These are phyloP conservation scores for Primulina tabacum DNA, from an alignment of 257 asterid genomes.

Conservation along the genomic window DNA sequence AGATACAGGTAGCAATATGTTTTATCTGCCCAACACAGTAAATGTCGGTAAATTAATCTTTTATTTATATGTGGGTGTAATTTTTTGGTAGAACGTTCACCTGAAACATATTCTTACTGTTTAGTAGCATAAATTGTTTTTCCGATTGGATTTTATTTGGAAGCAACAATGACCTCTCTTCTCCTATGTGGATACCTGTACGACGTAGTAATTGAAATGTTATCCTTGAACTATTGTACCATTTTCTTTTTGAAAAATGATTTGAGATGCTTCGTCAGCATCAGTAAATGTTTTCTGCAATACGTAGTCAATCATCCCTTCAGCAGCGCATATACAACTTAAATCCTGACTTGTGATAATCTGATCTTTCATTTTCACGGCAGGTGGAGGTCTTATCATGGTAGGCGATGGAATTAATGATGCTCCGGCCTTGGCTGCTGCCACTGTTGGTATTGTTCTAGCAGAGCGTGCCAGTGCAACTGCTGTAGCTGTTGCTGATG, in stretches of 20 bases:
- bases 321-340: background rate
- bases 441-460: slow-evolving; percentile 89
- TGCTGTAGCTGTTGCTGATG: slow-evolving; percentile 95
- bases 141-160: background rate
- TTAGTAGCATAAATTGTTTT: background rate
- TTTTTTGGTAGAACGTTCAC: background rate
- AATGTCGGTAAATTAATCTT: background rate
- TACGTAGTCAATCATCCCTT: background rate
- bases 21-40: slow-evolving; percentile 7
- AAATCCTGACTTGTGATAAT: background rate
- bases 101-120: background rate
- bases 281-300: background rate
- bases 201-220: too few relatives aligned
- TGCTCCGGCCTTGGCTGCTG: slow-evolving; percentile 99
- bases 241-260: too few relatives aligned
- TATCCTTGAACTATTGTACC: too few relatives aligned
- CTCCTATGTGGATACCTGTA: too few relatives aligned
- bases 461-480: slow-evolving; percentile 99
- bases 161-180: too few relatives aligned
- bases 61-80: background rate
- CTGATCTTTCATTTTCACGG: background rate
- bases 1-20: slow-evolving; percentile 61
- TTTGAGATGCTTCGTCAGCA: too few relatives aligned
- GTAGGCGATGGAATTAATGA: slow-evolving; percentile 99
- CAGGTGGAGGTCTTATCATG: slow-evolving; percentile 95